Conservation (phyloP, 2,329 filamentous ascomycete genomes). For the Fusarium sp. region DNA sequence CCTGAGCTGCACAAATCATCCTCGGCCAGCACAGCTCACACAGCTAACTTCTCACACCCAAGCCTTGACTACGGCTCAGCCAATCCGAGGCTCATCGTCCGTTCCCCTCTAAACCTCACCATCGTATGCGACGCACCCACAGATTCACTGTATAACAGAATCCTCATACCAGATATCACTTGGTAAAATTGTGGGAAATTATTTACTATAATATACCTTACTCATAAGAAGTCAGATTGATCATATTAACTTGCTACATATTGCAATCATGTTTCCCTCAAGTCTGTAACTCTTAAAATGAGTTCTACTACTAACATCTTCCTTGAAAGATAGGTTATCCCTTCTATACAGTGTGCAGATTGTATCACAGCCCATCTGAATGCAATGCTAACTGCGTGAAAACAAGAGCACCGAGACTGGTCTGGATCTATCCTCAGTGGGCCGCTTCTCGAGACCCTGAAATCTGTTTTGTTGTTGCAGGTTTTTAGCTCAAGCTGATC, state of each 20-base stretch:
- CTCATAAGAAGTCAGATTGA: neutral
- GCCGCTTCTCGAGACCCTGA: conserved; percentile 18
- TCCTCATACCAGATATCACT: neutral
- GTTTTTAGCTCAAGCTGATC: conserved; percentile 20
- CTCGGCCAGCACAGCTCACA: conserved; percentile 33
- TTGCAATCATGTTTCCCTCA: neutral
- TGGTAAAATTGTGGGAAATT: neutral
- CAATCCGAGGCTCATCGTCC: conserved; percentile 28
- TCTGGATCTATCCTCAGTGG: conserved; percentile 26
- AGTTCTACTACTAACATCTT: neutral
- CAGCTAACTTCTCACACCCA: conserved; percentile 34
- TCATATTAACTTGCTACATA: neutral
- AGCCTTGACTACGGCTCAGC: conserved; percentile 35
- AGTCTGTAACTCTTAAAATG: neutral
- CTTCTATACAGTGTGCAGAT: neutral
- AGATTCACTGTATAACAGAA: conserved; percentile 12
- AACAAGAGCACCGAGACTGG: conserved; percentile 13
- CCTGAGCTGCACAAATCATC: conserved; percentile 38
- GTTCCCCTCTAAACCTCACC: conserved; percentile 27
- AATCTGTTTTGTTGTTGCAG: conserved; percentile 15
- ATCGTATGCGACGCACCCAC: conserved; percentile 14
- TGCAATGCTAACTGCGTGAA: conserved; percentile 27
- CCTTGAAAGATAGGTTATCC: neutral
- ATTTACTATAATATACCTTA: neutral
- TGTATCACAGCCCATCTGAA: neutral